Conservation (phyloP, 345 rosid genomes). For the Erysimum cheiranthoides region DNA sequence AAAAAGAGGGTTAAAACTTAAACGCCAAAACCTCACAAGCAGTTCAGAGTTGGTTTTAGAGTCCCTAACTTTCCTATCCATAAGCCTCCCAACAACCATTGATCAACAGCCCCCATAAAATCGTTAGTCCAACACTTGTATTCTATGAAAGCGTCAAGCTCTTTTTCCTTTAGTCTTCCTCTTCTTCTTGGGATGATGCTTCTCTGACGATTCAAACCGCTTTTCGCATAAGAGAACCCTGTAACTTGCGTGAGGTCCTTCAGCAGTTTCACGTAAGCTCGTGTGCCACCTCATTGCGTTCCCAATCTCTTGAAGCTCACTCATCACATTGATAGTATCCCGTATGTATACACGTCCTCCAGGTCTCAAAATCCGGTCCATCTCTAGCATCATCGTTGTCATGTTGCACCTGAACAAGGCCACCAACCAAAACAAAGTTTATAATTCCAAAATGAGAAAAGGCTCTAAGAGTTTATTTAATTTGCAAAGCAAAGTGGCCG, state of each 20-base stretch:
- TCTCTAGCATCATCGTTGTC: conserved; percentile 92
- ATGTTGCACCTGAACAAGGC: conserved; percentile 73
- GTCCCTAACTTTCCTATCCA: neutral
- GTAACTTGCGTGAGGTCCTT: conserved; percentile 97
- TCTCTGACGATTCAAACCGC: conserved; percentile 45
- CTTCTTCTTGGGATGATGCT: conserved; percentile 31
- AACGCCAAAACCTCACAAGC: neutral
- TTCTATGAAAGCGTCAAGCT: conserved; percentile 19
- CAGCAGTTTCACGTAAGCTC: conserved; percentile 72
- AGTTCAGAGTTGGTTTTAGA: neutral
- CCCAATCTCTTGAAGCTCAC: conserved; percentile 75
- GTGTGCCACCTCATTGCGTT: conserved; percentile 87
- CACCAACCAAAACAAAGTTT: conserved; percentile 19
- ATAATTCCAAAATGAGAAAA: neutral
- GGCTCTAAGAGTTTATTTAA: neutral
- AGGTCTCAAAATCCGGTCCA: conserved; percentile 97
- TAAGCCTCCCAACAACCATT: conserved; percentile 7
- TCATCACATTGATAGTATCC: conserved; percentile 74
- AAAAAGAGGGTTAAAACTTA: neutral
- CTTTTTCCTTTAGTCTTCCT: conserved; percentile 37
- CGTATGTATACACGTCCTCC: conserved; percentile 91
- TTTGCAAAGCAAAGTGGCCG: neutral
- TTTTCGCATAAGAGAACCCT: conserved; percentile 82
- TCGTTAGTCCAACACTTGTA: neutral
- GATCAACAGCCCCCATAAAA: neutral